Percentiles rank a stretch among this genome's conserved stretches.
These are phyloP conservation scores for Nicotiana benthamiana DNA, from an alignment of 257 asterid genomes.

Conservation along the genomic window DNA sequence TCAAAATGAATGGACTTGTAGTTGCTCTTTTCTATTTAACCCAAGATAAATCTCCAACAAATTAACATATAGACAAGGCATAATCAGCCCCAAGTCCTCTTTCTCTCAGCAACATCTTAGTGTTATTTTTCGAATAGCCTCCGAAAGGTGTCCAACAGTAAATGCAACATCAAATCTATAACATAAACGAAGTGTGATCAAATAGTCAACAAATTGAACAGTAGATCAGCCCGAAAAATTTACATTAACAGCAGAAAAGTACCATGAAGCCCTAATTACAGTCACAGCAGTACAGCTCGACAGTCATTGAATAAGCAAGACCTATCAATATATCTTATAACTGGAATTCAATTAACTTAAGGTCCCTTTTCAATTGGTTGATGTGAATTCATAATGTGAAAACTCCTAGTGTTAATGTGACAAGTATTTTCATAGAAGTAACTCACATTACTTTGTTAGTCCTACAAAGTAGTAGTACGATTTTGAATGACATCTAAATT, in stretches of 20 bases:
- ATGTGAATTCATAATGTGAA: not conserved
- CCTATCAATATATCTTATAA: not conserved
- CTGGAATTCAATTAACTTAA: not conserved
- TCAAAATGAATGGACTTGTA: not conserved
- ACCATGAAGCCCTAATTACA: not conserved
- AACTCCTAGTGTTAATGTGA: not conserved
- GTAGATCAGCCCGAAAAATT: not conserved
- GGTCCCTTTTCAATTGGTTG: not conserved
- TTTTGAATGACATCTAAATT: not conserved
- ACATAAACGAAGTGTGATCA: not conserved
- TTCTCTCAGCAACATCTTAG: not conserved
- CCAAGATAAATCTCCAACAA: not conserved
- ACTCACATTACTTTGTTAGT: not conserved
- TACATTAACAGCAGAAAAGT: not conserved
- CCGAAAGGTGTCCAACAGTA: not conserved
- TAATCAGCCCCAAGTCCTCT: not conserved
- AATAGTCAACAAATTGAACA: not conserved
- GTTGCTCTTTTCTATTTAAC: not conserved
- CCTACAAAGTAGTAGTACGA: not conserved
- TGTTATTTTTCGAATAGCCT: not conserved
- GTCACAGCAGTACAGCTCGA: not conserved
- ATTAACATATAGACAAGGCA: not conserved
- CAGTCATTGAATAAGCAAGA: not conserved
- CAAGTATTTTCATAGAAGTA: not conserved
- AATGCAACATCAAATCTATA: not conserved